Evolutionary conservation across 1,139 yeast species (phyloP).

Genomic region (Pichia cactophila): DNA sequence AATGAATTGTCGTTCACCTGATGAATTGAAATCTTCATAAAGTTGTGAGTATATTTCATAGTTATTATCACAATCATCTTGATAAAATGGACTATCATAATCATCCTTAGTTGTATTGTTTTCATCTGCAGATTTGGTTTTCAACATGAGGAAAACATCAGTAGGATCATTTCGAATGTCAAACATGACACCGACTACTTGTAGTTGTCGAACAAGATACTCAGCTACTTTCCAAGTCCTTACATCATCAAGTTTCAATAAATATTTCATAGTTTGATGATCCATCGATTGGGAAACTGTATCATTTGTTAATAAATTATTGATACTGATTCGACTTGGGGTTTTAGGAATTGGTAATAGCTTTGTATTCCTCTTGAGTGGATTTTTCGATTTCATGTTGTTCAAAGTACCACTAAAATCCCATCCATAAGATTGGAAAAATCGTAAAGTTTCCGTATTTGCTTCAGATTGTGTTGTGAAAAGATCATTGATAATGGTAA

Average conservation of each 20-base stretch:
- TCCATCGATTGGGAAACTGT: neutral
- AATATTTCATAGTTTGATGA: constrained; percentile 23
- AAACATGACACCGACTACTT: constrained; percentile 53
- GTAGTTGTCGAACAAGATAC: constrained; percentile 47
- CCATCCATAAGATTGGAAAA: constrained; percentile 31
- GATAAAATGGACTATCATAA: constrained; percentile 18
- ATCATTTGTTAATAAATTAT: constrained; percentile 1
- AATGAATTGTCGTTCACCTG: constrained; percentile 15
- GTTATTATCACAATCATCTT: constrained; percentile 33
- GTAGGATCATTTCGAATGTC: constrained; percentile 43
- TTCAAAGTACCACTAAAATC: constrained; percentile 14
- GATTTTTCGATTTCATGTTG: neutral
- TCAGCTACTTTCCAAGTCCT: constrained; percentile 47
- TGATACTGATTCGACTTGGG: constrained; percentile 3
- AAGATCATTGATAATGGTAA: constrained; percentile 35
- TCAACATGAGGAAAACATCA: constrained; percentile 31
- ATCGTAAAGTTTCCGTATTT: constrained; percentile 4
- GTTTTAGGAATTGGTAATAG: neutral
- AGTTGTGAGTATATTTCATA: constrained; percentile 34
- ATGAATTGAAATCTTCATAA: constrained; percentile 5
- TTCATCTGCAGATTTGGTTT: neutral
- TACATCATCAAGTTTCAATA: constrained; percentile 35
- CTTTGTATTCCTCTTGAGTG: neutral
- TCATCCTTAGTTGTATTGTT: constrained; percentile 4
- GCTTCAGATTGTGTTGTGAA: constrained; percentile 13